Percentiles rank a stretch among this genome's conserved stretches.
These are phyloP conservation scores for Globisporangium ultimum DNA, from an alignment of 352 stramenopile genomes.

Conservation along the genomic window DNA sequence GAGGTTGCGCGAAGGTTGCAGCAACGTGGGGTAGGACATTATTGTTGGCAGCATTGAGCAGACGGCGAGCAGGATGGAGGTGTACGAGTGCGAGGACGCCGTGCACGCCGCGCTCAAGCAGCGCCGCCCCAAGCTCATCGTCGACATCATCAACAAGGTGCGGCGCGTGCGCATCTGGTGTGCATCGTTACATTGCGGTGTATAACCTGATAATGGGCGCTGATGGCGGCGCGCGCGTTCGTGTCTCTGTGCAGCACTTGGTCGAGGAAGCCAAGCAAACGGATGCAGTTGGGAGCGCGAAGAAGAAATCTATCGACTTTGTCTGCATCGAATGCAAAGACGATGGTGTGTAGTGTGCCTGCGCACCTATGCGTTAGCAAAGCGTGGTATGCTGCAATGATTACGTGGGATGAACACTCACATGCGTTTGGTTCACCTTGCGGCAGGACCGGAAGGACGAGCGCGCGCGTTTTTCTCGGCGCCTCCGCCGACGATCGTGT, in stretches of 20 bases:
- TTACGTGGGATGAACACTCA: neutral
- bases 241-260: conserved; percentile 38
- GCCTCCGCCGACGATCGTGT: conserved; percentile 74
- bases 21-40: neutral
- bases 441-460: conserved; percentile 60
- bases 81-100: conserved; percentile 77
- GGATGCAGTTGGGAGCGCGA: conserved; percentile 10
- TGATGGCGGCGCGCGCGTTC: neutral
- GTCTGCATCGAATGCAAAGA: conserved; percentile 74
- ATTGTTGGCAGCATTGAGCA: too few relatives aligned
- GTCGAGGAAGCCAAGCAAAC: conserved; percentile 28
- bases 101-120: conserved; percentile 73
- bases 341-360: conserved; percentile 36
- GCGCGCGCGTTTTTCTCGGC: conserved; percentile 83
- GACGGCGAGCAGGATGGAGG: conserved; percentile 44
- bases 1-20: conserved; percentile 19
- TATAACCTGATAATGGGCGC: too few relatives aligned
- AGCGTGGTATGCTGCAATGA: neutral
- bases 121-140: conserved; percentile 57
- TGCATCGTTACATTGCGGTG: neutral
- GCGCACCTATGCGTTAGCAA: neutral
- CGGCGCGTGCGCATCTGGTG: neutral
- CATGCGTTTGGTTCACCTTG: too few relatives aligned
- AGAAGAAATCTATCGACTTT: conserved; percentile 48
- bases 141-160: conserved; percentile 78